These are phyloP conservation scores for Stevia rebaudiana DNA, from an alignment of 140 eudicot species.

Conservation along the genomic window DNA sequence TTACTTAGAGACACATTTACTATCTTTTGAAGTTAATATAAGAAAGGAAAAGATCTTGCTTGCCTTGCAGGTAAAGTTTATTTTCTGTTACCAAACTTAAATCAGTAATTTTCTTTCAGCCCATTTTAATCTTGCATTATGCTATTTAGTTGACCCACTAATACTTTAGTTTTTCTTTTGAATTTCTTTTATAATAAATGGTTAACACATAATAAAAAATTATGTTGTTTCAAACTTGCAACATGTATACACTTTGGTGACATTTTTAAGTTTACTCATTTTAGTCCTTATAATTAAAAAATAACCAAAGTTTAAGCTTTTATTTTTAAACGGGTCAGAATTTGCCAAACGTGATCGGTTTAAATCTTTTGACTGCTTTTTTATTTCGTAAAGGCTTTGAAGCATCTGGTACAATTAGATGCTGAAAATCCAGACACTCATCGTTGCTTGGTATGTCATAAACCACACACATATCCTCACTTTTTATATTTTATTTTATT, in stretches of 20 bases:
- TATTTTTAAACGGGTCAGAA: background rate
- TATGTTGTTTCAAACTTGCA: background rate
- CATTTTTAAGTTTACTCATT: background rate
- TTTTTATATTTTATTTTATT: slow-evolving; percentile 1
- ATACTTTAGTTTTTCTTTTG: background rate
- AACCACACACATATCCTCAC: background rate
- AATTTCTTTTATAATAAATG: background rate
- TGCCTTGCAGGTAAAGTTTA: slow-evolving; percentile 72
- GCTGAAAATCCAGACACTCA: slow-evolving; percentile 57
- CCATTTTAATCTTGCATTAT: background rate
- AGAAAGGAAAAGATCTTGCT: slow-evolving; percentile 82
- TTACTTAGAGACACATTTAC: slow-evolving; percentile 78
- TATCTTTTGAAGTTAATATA: slow-evolving; percentile 85
- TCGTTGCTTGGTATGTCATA: slow-evolving; percentile 71
- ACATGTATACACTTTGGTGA: background rate
- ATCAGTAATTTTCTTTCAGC: background rate
- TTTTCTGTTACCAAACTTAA: background rate
- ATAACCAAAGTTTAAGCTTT: background rate
- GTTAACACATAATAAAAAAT: background rate
- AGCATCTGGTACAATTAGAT: slow-evolving; percentile 66
- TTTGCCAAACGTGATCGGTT: background rate
- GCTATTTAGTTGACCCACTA: background rate
- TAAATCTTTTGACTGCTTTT: slow-evolving; percentile 1
- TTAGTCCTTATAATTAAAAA: background rate
- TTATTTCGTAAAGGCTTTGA: slow-evolving; percentile 57